A percentile compares a stretch with the other conserved stretches of the same genome.
Conservation (phyloP, 2,329 filamentous ascomycete species). For the Fusarium sp. region DNA sequence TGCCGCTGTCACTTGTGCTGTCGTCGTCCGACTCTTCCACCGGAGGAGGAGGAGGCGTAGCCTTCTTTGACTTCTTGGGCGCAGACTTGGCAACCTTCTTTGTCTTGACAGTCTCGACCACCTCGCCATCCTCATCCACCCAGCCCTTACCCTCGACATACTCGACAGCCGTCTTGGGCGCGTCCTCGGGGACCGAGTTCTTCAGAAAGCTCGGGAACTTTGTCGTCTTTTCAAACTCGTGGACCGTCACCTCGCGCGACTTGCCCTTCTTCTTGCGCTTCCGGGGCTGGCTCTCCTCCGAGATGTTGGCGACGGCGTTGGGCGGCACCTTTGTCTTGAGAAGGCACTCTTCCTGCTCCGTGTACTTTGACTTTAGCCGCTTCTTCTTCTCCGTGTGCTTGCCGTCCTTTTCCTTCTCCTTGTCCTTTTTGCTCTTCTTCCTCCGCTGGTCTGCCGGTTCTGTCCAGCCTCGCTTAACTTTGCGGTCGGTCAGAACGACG, state of each 20-base stretch:
- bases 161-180: conserved; percentile 58
- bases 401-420: conserved; percentile 59
- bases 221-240: conserved; percentile 89
- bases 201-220: conserved; percentile 88
- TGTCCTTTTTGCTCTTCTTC: conserved; percentile 62
- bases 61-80: conserved; percentile 40
- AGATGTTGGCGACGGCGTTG: conserved; percentile 56
- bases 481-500: conserved; percentile 78
- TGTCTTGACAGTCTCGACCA: conserved; percentile 72
- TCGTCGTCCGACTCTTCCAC: conserved; percentile 47
- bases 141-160: conserved; percentile 90
- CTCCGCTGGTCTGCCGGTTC: conserved; percentile 68
- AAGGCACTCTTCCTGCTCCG: conserved; percentile 82
- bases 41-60: conserved; percentile 33
- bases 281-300: conserved; percentile 58
- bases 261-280: conserved; percentile 69
- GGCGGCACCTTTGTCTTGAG: conserved; percentile 82
- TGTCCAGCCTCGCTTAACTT: conserved; percentile 91
- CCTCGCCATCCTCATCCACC: conserved; percentile 81
- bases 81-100: conserved; percentile 43
- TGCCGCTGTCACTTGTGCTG: conserved; percentile 47
- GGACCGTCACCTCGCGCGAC: conserved; percentile 73
- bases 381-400: conserved; percentile 69
- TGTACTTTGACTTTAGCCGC: conserved; percentile 80
- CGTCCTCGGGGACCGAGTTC: conserved; percentile 48